These are phyloP conservation scores for Lipomyces yarrowii DNA, from an alignment of 1,139 yeast species.

Conservation along the genomic window DNA sequence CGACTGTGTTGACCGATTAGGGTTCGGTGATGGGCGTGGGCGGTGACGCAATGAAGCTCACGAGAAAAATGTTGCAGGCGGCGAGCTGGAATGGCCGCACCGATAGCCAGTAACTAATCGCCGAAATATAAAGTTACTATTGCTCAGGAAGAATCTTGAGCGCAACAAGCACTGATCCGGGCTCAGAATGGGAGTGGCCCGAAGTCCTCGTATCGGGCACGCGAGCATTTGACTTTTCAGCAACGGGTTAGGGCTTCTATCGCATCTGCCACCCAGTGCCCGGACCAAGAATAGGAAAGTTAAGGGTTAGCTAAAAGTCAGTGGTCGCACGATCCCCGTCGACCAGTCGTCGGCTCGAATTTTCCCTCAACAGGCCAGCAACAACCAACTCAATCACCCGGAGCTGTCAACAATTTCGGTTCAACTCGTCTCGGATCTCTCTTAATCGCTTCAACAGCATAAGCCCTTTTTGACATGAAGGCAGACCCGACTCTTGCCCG, in stretches of 20 bases:
- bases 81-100: too few species aligned
- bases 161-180: too few species aligned
- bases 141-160: too few species aligned
- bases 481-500: constrained; percentile 22
- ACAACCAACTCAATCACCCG: background rate
- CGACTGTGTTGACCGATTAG: background rate
- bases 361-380: background rate
- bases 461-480: constrained; percentile 7
- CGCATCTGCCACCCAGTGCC: too few species aligned
- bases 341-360: background rate
- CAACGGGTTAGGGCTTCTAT: background rate
- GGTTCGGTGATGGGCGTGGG: background rate
- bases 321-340: constrained; percentile 1
- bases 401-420: background rate
- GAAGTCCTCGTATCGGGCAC: too few species aligned
- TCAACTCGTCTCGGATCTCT: background rate
- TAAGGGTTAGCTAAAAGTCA: too few species aligned
- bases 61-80: too few species aligned
- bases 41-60: background rate
- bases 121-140: too few species aligned
- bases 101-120: too few species aligned
- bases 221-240: too few species aligned
- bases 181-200: too few species aligned
- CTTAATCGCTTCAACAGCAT: constrained; percentile 1
- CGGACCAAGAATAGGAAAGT: too few species aligned